A percentile compares a stretch with the other conserved stretches of the same genome.
phyloP scores from a whole-genome alignment of 2,329 filamentous ascomycete species.

The Zasmidium angulare region DNA sequence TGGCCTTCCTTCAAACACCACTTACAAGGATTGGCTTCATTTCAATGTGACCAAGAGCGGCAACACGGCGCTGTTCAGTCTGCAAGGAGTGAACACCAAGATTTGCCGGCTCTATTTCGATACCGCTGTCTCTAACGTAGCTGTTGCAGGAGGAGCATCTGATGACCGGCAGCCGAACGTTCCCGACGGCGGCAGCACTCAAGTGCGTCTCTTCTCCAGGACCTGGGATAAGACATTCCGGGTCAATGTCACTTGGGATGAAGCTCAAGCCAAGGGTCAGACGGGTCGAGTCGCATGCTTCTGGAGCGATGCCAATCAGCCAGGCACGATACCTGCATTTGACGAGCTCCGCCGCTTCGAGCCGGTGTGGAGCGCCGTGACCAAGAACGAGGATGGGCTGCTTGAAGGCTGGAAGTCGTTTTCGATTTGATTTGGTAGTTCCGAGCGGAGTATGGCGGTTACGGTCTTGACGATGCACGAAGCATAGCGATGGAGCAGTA shows the following conservation, averaged over 20 bases:
- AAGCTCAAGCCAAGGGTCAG: slow-evolving; percentile 43
- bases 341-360: slow-evolving; percentile 75
- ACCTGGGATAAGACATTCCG: slow-evolving; percentile 75
- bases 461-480: neutral
- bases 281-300: slow-evolving; percentile 71
- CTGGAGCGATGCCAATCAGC: slow-evolving; percentile 81
- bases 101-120: slow-evolving; percentile 74
- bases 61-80: slow-evolving; percentile 59
- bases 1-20: slow-evolving; percentile 12
- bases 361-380: slow-evolving; percentile 76
- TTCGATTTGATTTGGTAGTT: slow-evolving; percentile 27
- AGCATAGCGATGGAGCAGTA: neutral
- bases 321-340: slow-evolving; percentile 73
- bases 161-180: slow-evolving; percentile 37
- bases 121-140: slow-evolving; percentile 63
- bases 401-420: slow-evolving; percentile 77
- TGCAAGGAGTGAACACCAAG: slow-evolving; percentile 74
- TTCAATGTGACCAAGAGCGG: slow-evolving; percentile 58
- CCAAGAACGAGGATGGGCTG: slow-evolving; percentile 74
- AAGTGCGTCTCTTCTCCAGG: slow-evolving; percentile 78
- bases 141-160: slow-evolving; percentile 52
- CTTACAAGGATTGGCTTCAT: slow-evolving; percentile 57
- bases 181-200: slow-evolving; percentile 62
- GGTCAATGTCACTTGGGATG: slow-evolving; percentile 67
- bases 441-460: neutral